Percentiles rank a stretch among this genome's conserved stretches.
Evolutionary conservation across 768 basidiomycete genomes (phyloP).

Genomic region (Austroboletus festivus): DNA sequence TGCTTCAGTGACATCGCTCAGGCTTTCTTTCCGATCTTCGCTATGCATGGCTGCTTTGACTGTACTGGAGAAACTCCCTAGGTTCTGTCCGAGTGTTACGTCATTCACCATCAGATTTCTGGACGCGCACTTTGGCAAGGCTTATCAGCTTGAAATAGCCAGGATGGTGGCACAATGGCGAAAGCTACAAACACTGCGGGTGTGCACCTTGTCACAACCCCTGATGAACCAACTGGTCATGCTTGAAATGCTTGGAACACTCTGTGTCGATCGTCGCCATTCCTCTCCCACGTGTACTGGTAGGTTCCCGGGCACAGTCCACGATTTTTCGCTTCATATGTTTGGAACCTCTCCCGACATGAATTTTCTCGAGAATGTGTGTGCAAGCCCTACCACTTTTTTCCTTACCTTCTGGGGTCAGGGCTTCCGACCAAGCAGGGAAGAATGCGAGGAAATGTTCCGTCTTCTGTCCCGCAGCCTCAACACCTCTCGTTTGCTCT

Average conservation of each 20-base stretch:
- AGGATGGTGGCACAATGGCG: conserved; percentile 18
- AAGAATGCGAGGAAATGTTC: conserved; percentile 4
- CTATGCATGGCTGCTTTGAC: background rate
- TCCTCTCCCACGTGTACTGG: conserved; percentile 11
- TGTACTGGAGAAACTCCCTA: conserved; percentile 14
- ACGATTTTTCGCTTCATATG: conserved; percentile 7
- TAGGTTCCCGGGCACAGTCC: conserved; percentile 11
- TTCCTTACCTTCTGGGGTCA: conserved; percentile 7
- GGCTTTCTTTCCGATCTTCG: conserved; percentile 7
- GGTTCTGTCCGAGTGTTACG: conserved; percentile 19
- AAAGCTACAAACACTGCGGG: conserved; percentile 7
- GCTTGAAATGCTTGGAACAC: conserved; percentile 1
- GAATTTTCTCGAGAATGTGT: conserved; percentile 6
- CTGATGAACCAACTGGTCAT: conserved; percentile 12
- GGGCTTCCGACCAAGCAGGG: background rate
- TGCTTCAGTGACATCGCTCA: conserved; percentile 10
- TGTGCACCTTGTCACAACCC: conserved; percentile 11
- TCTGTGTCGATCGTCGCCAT: conserved; percentile 9
- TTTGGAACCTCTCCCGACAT: conserved; percentile 3
- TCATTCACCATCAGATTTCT: conserved; percentile 11
- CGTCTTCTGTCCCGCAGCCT: conserved; percentile 9
- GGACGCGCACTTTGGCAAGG: background rate
- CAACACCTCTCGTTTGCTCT: conserved; percentile 4
- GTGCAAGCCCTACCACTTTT: conserved; percentile 11
- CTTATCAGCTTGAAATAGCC: conserved; percentile 8